Conservation (phyloP, 2,329 filamentous ascomycete genomes). For the Talaromyces albobiverticillius region DNA sequence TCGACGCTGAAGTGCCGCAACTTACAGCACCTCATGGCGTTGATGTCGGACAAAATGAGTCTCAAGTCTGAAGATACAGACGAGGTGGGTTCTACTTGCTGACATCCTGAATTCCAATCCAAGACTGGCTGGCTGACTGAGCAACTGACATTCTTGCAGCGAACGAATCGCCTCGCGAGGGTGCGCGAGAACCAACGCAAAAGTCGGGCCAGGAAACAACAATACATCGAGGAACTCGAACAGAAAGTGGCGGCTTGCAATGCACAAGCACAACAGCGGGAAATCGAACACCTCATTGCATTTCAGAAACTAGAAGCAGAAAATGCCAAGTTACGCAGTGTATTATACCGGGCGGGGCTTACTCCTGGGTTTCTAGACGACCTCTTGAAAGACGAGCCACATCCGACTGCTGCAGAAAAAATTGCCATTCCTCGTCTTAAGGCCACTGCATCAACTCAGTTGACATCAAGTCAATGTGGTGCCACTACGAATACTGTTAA, state of each 20-base stretch:
- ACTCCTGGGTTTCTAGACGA: constrained; percentile 23
- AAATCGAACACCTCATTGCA: constrained; percentile 32
- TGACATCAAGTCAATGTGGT: not conserved
- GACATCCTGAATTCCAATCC: not conserved
- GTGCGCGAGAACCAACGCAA: constrained; percentile 39
- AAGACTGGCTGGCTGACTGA: not conserved
- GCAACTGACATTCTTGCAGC: constrained; percentile 18
- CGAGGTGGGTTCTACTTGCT: not conserved
- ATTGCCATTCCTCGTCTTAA: constrained; percentile 34
- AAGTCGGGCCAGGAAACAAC: constrained; percentile 34
- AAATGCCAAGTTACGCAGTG: constrained; percentile 28
- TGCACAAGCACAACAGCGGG: constrained; percentile 27
- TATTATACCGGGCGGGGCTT: constrained; percentile 27
- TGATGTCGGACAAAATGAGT: not conserved
- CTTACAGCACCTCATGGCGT: no score
- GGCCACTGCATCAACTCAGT: constrained; percentile 5
- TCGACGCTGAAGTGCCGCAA: no score
- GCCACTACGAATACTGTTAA: not conserved
- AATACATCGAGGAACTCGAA: constrained; percentile 35
- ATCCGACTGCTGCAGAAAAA: constrained; percentile 24
- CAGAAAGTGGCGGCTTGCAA: constrained; percentile 28
- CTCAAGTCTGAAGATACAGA: not conserved
- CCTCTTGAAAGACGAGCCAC: constrained; percentile 24
- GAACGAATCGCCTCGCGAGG: constrained; percentile 36
- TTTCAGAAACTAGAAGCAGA: constrained; percentile 33